Conservation (phyloP, 192 early-diverging fungal species). For the Geranomyces variabilis region DNA sequence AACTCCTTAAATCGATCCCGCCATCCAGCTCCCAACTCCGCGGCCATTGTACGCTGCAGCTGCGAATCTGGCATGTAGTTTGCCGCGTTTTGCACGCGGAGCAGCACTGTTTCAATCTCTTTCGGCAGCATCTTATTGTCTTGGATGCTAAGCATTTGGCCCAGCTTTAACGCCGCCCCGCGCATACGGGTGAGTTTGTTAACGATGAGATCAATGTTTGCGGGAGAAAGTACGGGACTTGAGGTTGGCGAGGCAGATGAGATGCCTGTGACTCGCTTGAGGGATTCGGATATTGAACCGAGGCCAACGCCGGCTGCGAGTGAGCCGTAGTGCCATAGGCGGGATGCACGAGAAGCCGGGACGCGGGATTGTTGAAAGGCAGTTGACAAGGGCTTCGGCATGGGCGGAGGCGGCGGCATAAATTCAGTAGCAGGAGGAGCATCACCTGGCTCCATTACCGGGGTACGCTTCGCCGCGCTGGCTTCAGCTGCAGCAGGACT, state of each 20-base stretch:
- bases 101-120: slow-evolving; percentile 79
- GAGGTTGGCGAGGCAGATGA: slow-evolving; percentile 35
- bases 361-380: slow-evolving; percentile 46
- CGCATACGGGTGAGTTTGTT: slow-evolving; percentile 87
- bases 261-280: slow-evolving; percentile 63
- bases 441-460: too few relatives aligned
- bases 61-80: slow-evolving; percentile 94
- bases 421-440: not conserved
- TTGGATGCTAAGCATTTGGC: slow-evolving; percentile 98
- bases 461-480: too few relatives aligned
- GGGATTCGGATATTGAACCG: slow-evolving; percentile 70
- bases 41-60: slow-evolving; percentile 71
- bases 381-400: not conserved
- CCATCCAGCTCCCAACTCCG: slow-evolving; percentile 78
- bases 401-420: not conserved
- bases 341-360: slow-evolving; percentile 74
- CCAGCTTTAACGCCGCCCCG: slow-evolving; percentile 95
- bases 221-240: slow-evolving; percentile 57
- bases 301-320: slow-evolving; percentile 73
- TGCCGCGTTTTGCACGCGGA: slow-evolving; percentile 89
- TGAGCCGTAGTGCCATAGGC: slow-evolving; percentile 78
- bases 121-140: slow-evolving; percentile 64
- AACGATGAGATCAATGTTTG: slow-evolving; percentile 87
- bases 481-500: not conserved
- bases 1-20: slow-evolving; percentile 68